Conservation (phyloP, 129 eudicot genomes). For the Artemisia annua region DNA sequence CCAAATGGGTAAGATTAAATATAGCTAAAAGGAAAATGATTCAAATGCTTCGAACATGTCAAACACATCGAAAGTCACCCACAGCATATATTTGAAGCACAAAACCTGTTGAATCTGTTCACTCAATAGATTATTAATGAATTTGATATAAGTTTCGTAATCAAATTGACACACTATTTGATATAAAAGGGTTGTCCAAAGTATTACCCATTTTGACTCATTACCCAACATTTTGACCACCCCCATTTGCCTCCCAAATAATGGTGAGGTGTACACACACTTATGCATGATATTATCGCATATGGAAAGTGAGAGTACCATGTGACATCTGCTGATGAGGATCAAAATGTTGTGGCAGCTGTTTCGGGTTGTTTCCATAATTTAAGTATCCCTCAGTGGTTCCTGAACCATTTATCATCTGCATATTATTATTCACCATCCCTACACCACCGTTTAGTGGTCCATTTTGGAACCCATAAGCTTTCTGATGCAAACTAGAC, state of each 20-base stretch:
- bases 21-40: not conserved
- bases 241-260: not conserved
- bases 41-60: not conserved
- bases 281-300: not conserved
- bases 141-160: not conserved
- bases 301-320: conserved; percentile 38
- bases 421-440: conserved; percentile 47
- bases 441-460: conserved; percentile 61
- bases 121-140: not conserved
- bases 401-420: conserved; percentile 62
- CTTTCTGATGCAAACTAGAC: conserved; percentile 69
- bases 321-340: conserved; percentile 58
- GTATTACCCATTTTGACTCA: not conserved
- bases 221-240: not conserved
- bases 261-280: not conserved
- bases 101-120: not conserved
- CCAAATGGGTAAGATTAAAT: not conserved
- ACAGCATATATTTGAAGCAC: not conserved
- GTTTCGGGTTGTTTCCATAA: conserved; percentile 50
- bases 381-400: conserved; percentile 55
- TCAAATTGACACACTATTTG: not conserved
- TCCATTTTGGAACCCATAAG: conserved; percentile 57
- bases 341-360: conserved; percentile 54
- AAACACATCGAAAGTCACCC: not conserved
- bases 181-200: not conserved